phyloP scores from a whole-genome alignment of 148 eudicot species.

The Fagopyrum homotropicum region DNA sequence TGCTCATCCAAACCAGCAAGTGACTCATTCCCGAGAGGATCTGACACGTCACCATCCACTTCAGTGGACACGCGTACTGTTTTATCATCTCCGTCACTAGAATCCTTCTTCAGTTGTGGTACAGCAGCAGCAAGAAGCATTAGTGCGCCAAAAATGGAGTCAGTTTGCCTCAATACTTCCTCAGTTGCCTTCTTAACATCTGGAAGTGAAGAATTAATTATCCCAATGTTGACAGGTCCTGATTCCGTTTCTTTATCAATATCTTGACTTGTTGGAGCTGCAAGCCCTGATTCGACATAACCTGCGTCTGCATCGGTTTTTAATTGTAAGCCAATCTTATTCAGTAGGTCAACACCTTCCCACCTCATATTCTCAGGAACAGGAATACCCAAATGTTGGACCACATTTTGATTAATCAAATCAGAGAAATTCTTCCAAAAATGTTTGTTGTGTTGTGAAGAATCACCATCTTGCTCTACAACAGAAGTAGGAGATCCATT shows the following conservation, averaged over 20 bases:
- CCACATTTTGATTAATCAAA: slow-evolving; percentile 57
- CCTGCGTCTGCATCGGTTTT: slow-evolving; percentile 60
- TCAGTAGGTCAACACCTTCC: slow-evolving; percentile 77
- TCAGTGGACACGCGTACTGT: slow-evolving; percentile 26
- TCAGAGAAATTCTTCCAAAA: slow-evolving; percentile 79
- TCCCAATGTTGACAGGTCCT: slow-evolving; percentile 21
- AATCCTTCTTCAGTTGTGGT: slow-evolving; percentile 49
- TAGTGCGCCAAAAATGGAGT: slow-evolving; percentile 72
- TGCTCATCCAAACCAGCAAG: slow-evolving; percentile 45
- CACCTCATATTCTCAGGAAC: slow-evolving; percentile 73
- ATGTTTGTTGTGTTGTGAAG: slow-evolving; percentile 42
- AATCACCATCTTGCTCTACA: slow-evolving; percentile 19
- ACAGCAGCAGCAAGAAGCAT: slow-evolving; percentile 81
- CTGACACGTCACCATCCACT: slow-evolving; percentile 25
- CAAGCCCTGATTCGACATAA: slow-evolving; percentile 93
- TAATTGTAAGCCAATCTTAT: slow-evolving; percentile 60
- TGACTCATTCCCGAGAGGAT: slow-evolving; percentile 20
- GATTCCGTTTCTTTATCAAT: slow-evolving; percentile 23
- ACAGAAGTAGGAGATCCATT: slow-evolving; percentile 11
- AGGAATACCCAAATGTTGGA: slow-evolving; percentile 69
- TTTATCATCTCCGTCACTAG: slow-evolving; percentile 24
- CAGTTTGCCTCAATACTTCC: slow-evolving; percentile 80
- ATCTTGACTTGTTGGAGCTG: slow-evolving; percentile 42
- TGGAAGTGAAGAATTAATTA: slow-evolving; percentile 50
- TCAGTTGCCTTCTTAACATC: slow-evolving; percentile 82